Evolutionary conservation across 139 green algal species (phyloP), one percentile per base, ranked within the genome.

Genomic region (Haematococcus sp.): DNA sequence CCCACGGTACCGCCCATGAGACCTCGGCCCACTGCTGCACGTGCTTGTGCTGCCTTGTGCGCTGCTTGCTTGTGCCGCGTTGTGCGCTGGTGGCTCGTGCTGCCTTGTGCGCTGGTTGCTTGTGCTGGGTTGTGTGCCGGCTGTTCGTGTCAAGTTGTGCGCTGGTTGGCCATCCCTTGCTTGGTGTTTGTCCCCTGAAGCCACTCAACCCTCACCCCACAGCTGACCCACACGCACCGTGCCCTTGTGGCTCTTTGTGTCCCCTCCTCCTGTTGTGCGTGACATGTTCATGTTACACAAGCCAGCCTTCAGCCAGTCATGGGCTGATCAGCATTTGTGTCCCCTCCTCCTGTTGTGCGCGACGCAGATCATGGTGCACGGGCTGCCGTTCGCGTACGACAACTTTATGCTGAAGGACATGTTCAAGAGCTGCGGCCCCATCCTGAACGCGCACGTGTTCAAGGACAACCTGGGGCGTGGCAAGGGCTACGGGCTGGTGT

Each of bases 11-110:
- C n/a, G n/a, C n/a, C n/a, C n/a, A n/a, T n/a, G n/a, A n/a, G n/a
- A n/a, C n/a, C n/a, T n/a, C n/a, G n/a, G n/a, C n/a, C n/a, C n/a
- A n/a, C n/a, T n/a, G n/a, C n/a, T n/a, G n/a, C n/a, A n/a, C n/a
- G n/a, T n/a, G n/a, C n/a, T n/a, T n/a, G n/a, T n/a, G n/a, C n/a
- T n/a, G n/a, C n/a, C n/a, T n/a, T n/a, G 74, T 25, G 69, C 82
- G 11, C 85, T 94, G 13, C 91, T 80, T 63, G 86, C 93, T 13
- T 76, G 78, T 49, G 92, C 92, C 81, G 71, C 95, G 27, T 61
- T 56, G 51, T 90, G 73, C 34, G 74, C 85, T 49, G 40, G 40
- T 7, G 40, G n/a, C n/a, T n/a, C n/a, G n/a, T n/a, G n/a, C n/a
- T n/a, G n/a, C n/a, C n/a, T n/a, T n/a, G n/a, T n/a, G n/a, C n/a